Base-by-base conservation (phyloP, 495 filamentous ascomycete species). In the Immersiella caudata region DNA sequence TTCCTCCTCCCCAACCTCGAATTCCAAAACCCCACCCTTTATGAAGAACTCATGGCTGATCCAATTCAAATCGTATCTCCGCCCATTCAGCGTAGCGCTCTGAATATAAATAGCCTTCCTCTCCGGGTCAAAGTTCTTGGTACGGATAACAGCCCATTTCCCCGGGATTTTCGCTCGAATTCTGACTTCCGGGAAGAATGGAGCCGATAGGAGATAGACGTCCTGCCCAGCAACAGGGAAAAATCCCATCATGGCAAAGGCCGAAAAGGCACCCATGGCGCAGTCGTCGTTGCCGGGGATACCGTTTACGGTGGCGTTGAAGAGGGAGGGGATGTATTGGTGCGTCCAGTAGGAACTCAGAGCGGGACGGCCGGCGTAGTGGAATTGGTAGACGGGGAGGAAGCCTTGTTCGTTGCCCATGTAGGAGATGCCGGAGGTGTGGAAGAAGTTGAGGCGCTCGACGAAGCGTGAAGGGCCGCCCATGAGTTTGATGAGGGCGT, bases 271-370 rank as follows among this genome's bases (percentile, higher is more conserved):
- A 9, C 89, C 91, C 89, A 92, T 91, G 20, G 90, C 89, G 60
- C 87, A 88, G 75, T 92, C 90, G 66, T 93, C 90, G 74, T 92
- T 92, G 0, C 90, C 90, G 2, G 90, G 89, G 35, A 93, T 86
- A 4, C 90, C 90, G 62, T 80, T 80, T 8, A 84, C 70, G 2
- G 83, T 85, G 4, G 82, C 83, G 74, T 90, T 88, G 77, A 91
- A 92, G 62, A 84, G 84, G 0, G 80, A 79, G 0, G 90, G 89
- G 67, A 93, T 89, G 73, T 91, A 92, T 64, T 70, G 79, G 68
- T 90, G 88, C 8, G 82, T 79, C 68, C 86, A 88, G 65, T 84
- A 80, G 6, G 84, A 80, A 12, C 87, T 90, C 1, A 91, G 79
- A 0, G 76, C 90, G 0, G 90, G 90, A 0, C 90, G 81, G 6